Conservation (phyloP, 495 filamentous ascomycete species). For the Penicillium cataractarum region DNA sequence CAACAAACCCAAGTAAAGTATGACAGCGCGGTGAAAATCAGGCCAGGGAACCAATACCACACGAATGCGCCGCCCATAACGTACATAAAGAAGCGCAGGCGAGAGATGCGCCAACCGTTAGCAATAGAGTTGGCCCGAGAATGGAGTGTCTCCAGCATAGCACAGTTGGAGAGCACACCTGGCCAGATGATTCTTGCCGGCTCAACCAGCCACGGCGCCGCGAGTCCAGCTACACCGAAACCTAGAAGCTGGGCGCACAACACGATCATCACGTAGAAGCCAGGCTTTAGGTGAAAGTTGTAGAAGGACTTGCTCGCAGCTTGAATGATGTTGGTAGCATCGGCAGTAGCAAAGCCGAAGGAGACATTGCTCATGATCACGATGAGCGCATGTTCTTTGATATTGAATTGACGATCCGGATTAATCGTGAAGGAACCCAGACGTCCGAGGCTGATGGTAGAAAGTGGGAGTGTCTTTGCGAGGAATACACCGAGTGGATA, state of each 20-base stretch:
- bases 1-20: slow-evolving; percentile 88
- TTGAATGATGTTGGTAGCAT: slow-evolving; percentile 51
- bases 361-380: slow-evolving; percentile 90
- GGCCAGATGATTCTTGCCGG: slow-evolving; percentile 57
- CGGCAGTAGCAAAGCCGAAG: slow-evolving; percentile 64
- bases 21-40: slow-evolving; percentile 79
- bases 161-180: slow-evolving; percentile 42
- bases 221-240: slow-evolving; percentile 66
- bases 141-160: slow-evolving; percentile 42
- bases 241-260: slow-evolving; percentile 66
- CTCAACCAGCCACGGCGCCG: slow-evolving; percentile 61
- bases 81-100: slow-evolving; percentile 61
- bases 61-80: slow-evolving; percentile 53
- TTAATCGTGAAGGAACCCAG: slow-evolving; percentile 57
- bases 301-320: slow-evolving; percentile 54
- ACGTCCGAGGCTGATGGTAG: slow-evolving; percentile 43
- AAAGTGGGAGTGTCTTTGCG: slow-evolving; percentile 48
- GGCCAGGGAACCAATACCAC: slow-evolving; percentile 81
- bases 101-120: slow-evolving; percentile 63
- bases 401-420: slow-evolving; percentile 68
- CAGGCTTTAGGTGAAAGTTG: slow-evolving; percentile 60
- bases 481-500: slow-evolving; percentile 58
- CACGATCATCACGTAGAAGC: slow-evolving; percentile 62
- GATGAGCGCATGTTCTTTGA: slow-evolving; percentile 85
- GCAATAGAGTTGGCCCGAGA: slow-evolving; percentile 41